phyloP scores from a whole-genome alignment of 2,329 filamentous ascomycete species.

The Penicillium brevicompactum region DNA sequence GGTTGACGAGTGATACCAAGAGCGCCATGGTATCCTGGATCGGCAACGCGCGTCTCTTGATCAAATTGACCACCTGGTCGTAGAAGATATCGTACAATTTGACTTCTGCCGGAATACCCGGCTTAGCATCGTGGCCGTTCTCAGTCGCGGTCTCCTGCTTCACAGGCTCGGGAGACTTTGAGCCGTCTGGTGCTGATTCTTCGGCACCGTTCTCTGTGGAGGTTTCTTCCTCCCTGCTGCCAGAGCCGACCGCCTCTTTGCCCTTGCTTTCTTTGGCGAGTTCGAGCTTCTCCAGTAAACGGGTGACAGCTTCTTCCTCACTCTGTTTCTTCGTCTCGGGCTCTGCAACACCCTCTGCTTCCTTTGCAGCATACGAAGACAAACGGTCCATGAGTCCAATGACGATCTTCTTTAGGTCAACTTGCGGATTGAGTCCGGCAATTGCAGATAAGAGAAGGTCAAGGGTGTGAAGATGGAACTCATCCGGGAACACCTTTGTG shows the following conservation, averaged over 20 bases:
- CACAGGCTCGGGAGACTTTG: conserved; percentile 27
- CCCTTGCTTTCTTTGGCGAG: conserved; percentile 62
- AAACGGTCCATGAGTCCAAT: conserved; percentile 97
- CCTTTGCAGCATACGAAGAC: conserved; percentile 90
- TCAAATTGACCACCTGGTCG: conserved; percentile 88
- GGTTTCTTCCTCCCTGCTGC: conserved; percentile 37
- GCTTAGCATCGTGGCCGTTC: conserved; percentile 41
- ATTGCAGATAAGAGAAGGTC: conserved; percentile 94
- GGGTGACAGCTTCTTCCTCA: conserved; percentile 81
- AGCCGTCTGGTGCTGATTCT: conserved; percentile 32
- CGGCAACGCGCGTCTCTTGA: conserved; percentile 85
- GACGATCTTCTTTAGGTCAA: conserved; percentile 97
- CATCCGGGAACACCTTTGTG: conserved; percentile 97
- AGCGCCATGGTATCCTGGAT: conserved; percentile 95
- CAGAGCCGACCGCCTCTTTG: conserved; percentile 37
- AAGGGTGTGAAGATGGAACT: conserved; percentile 95
- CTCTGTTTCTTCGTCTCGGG: conserved; percentile 72
- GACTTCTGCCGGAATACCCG: conserved; percentile 60
- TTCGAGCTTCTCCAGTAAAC: conserved; percentile 75
- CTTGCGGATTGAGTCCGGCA: conserved; percentile 88
- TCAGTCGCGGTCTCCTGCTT: conserved; percentile 36
- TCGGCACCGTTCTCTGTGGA: conserved; percentile 35
- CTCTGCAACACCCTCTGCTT: conserved; percentile 71
- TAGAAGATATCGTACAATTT: conserved; percentile 98
- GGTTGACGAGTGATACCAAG: conserved; percentile 88